Conservation (phyloP, 768 basidiomycete species). For the Clitopilus hobsonii region DNA sequence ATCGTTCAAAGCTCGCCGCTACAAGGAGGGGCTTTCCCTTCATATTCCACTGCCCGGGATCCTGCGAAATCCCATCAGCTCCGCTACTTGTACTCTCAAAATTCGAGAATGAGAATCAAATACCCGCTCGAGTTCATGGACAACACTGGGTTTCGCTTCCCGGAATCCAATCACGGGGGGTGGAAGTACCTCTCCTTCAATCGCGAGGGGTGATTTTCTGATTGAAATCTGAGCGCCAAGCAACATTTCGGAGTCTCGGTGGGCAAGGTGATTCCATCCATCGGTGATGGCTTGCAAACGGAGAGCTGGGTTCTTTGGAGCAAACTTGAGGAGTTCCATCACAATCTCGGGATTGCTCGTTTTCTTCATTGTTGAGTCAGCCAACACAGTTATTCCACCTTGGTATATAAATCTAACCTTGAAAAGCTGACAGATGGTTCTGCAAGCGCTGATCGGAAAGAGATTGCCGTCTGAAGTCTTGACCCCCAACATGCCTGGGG, state of each 20-base stretch:
- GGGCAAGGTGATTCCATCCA: conserved; percentile 29
- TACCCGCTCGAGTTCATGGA: neutral
- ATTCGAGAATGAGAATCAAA: neutral
- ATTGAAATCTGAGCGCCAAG: conserved; percentile 33
- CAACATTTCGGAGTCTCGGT: conserved; percentile 34
- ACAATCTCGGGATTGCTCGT: conserved; percentile 24
- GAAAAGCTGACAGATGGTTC: conserved; percentile 23
- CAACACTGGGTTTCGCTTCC: neutral
- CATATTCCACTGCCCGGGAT: conserved; percentile 24
- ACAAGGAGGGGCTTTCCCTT: conserved; percentile 18
- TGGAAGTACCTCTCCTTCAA: conserved; percentile 31
- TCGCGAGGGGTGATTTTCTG: conserved; percentile 18
- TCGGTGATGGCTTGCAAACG: conserved; percentile 17
- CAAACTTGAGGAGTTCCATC: conserved; percentile 21
- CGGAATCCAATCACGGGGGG: conserved; percentile 27
- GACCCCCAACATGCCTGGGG: conserved; percentile 20
- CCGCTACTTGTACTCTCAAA: neutral
- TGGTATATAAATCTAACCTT: conserved; percentile 13
- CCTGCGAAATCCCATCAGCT: conserved; percentile 7
- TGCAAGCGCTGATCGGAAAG: conserved; percentile 22
- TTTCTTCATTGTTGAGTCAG: conserved; percentile 11
- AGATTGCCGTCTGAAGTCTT: conserved; percentile 17
- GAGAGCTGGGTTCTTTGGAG: conserved; percentile 17
- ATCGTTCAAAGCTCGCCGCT: conserved; percentile 11
- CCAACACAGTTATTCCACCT: neutral